A percentile compares a stretch with the other conserved stretches of the same genome.
Conservation (phyloP, 495 filamentous ascomycete species). For the Chaetomium tenue region DNA sequence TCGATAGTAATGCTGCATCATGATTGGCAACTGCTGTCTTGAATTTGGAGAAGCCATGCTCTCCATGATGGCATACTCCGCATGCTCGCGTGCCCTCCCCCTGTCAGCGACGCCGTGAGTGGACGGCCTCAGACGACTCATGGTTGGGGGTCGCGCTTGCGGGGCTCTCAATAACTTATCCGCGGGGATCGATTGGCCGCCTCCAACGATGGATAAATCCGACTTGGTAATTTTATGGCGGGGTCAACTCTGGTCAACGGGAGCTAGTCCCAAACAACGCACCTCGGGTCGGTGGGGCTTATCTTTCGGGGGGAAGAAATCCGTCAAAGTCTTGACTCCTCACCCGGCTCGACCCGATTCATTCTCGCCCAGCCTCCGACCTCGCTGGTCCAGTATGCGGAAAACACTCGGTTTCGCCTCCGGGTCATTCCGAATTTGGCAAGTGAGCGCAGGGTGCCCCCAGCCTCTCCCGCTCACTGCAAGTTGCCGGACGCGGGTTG, state of each 20-base stretch:
- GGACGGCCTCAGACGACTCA: not conserved
- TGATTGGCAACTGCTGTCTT: conserved; percentile 11
- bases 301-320: not conserved
- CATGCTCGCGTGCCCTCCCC: conserved; percentile 18
- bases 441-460: conserved; percentile 13
- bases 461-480: not conserved
- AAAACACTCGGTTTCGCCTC: conserved; percentile 14
- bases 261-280: conserved; percentile 17
- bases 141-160: conserved; percentile 12
- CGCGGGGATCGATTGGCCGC: conserved; percentile 22
- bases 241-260: conserved; percentile 18
- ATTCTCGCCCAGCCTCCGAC: conserved; percentile 26
- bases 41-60: conserved; percentile 8
- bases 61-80: conserved; percentile 6
- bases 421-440: conserved; percentile 20
- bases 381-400: conserved; percentile 16
- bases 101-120: not conserved
- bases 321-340: conserved; percentile 8
- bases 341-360: conserved; percentile 12
- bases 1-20: not conserved
- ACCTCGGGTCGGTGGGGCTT: conserved; percentile 10
- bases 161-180: conserved; percentile 17
- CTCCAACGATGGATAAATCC: conserved; percentile 17
- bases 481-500: conserved; percentile 9
- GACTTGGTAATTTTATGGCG: conserved; percentile 16